Percentiles rank a stretch among this genome's conserved stretches.
These are phyloP conservation scores for Lichtheimia ornata DNA, from an alignment of 371 early-diverging fungal genomes.

Conservation along the genomic window DNA sequence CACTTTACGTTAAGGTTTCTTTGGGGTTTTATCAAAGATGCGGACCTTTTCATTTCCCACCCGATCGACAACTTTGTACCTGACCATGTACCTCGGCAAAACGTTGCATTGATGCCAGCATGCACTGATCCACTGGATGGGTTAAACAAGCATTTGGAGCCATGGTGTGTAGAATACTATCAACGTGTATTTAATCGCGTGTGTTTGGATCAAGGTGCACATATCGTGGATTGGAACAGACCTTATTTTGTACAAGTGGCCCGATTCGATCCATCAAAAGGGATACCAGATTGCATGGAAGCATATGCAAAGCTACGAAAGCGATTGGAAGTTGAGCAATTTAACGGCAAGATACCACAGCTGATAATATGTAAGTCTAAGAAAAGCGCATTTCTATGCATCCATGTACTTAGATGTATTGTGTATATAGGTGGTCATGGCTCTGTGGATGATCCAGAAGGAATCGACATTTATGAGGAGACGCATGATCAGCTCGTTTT, in stretches of 20 bases:
- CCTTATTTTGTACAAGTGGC: conserved; percentile 87
- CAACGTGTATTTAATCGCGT: conserved; percentile 76
- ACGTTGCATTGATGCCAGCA: conserved; percentile 74
- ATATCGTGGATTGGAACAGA: conserved; percentile 58
- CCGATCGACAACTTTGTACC: conserved; percentile 79
- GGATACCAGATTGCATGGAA: conserved; percentile 79
- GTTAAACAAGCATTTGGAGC: conserved; percentile 66
- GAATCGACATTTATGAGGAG: conserved; percentile 69
- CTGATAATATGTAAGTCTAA: conserved; percentile 62
- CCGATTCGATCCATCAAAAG: conserved; percentile 88
- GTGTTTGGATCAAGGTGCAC: conserved; percentile 69
- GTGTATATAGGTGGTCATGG: conserved; percentile 65
- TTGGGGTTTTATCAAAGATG: conserved; percentile 70
- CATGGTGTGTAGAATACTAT: conserved; percentile 63
- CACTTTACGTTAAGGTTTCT: conserved; percentile 49
- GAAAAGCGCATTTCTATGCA: background rate
- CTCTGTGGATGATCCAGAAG: conserved; percentile 90
- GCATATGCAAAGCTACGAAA: conserved; percentile 67
- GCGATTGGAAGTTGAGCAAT: conserved; percentile 42
- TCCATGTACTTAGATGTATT: background rate
- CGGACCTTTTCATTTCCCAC: conserved; percentile 80
- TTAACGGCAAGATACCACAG: conserved; percentile 58
- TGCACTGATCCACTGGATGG: conserved; percentile 78
- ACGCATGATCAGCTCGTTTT: conserved; percentile 51
- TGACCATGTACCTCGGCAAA: conserved; percentile 62